Evolutionary conservation across 108 stramenopile species (phyloP).

Genomic region (Conticribra guillardii): DNA sequence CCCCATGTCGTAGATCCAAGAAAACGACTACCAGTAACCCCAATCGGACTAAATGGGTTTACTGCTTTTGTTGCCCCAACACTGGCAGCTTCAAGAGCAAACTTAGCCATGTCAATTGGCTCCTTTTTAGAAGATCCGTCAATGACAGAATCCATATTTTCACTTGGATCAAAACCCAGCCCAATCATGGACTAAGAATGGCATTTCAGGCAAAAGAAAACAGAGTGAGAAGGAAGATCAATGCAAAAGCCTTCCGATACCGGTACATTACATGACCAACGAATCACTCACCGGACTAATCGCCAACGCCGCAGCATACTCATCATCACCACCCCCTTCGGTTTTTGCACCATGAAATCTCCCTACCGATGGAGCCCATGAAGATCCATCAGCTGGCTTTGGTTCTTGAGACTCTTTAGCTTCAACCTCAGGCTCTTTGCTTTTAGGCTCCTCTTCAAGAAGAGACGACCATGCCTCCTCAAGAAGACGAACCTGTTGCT

Average conservation of each 20-base stretch:
- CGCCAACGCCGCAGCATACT: conserved; percentile 79
- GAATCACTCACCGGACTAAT: conserved; percentile 49
- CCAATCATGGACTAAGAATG: conserved; percentile 61
- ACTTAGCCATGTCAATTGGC: conserved; percentile 47
- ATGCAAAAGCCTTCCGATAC: too few species aligned
- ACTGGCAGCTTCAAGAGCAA: conserved; percentile 49
- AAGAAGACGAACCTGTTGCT: conserved; percentile 45
- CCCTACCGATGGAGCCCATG: background rate
- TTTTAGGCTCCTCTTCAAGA: conserved; percentile 64
- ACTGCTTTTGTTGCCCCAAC: conserved; percentile 27
- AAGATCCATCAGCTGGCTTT: conserved; percentile 29
- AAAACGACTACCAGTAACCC: conserved; percentile 59
- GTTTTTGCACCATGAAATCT: background rate
- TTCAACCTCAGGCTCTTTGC: conserved; percentile 11
- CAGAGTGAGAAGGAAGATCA: too few species aligned
- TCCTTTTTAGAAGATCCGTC: conserved; percentile 24
- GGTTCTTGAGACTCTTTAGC: background rate
- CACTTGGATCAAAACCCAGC: conserved; percentile 77
- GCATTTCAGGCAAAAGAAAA: too few species aligned
- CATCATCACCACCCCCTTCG: conserved; percentile 24
- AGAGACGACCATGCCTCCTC: conserved; percentile 62
- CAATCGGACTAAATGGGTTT: conserved; percentile 49
- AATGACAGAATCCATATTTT: conserved; percentile 71
- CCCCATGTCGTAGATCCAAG: conserved; percentile 45
- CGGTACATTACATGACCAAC: too few species aligned